These are phyloP conservation scores for Chimonanthus praecox DNA, from an alignment of 164 flowering plant genomes.

Conservation along the genomic window DNA sequence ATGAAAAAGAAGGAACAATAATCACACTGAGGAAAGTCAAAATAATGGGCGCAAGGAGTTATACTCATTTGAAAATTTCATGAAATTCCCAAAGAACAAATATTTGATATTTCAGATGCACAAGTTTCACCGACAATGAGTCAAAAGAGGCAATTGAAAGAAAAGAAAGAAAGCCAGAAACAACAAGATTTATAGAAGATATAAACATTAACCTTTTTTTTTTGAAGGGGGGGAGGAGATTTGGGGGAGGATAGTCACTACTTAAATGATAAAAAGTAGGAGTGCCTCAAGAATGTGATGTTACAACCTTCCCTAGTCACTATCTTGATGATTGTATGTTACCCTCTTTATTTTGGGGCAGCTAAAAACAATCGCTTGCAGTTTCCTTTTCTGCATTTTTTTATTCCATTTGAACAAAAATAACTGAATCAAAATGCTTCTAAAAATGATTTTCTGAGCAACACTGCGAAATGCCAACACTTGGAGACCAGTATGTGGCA, in stretches of 20 bases:
- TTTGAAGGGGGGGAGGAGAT: too few species aligned
- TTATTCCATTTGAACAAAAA: not conserved
- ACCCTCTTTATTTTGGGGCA: not conserved
- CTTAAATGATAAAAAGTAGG: too few species aligned
- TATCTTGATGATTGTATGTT: too few species aligned
- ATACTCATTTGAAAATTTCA: not conserved
- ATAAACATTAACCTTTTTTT: too few species aligned
- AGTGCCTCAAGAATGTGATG: not conserved
- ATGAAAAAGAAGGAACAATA: constrained; percentile 1
- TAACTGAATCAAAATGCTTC: not conserved
- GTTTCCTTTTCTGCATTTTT: not conserved
- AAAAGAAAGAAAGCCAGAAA: not conserved
- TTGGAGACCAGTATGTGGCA: not conserved
- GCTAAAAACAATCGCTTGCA: not conserved
- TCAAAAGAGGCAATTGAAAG: not conserved
- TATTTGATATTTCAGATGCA: not conserved
- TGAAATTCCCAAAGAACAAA: not conserved
- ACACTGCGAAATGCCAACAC: not conserved
- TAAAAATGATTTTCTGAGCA: too few species aligned
- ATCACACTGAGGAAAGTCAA: not conserved
- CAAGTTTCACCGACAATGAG: not conserved
- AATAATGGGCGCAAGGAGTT: not conserved
- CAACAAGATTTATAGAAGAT: not conserved
- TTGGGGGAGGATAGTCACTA: too few species aligned
- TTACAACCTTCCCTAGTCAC: not conserved